Conservation (phyloP, 176 grass and related monocot species). For the Musa schizocarpa region DNA sequence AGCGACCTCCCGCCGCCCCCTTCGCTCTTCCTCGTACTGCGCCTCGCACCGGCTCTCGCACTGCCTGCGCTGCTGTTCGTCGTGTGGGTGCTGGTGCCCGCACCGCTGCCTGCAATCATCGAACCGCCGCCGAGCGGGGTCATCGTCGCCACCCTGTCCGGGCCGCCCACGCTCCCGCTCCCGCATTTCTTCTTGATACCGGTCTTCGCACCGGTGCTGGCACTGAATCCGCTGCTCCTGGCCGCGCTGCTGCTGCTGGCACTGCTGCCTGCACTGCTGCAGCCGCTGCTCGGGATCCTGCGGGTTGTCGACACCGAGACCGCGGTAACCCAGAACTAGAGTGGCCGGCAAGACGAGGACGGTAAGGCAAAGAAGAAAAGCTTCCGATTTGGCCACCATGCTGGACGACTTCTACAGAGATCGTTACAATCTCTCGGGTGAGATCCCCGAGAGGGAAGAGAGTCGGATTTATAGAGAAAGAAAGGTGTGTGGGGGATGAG, state of each 20-base stretch:
- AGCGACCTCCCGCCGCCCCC: background rate
- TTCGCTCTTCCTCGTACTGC: conserved; percentile 15
- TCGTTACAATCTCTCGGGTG: conserved; percentile 2
- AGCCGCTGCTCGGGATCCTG: conserved; percentile 9
- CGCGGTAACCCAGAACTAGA: conserved; percentile 17
- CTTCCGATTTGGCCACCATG: conserved; percentile 29
- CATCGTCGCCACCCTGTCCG: background rate
- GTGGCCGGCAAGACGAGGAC: conserved; percentile 28
- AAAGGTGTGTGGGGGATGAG: background rate
- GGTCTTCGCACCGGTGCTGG: background rate
- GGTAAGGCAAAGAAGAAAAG: conserved; percentile 26
- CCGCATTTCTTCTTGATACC: conserved; percentile 12
- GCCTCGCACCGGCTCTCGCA: conserved; percentile 17
- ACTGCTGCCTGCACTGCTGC: conserved; percentile 20
- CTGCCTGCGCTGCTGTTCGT: conserved; percentile 2
- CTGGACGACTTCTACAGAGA: background rate
- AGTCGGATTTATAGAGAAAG: conserved; percentile 25
- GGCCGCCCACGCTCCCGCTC: background rate
- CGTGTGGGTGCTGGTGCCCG: conserved; percentile 1
- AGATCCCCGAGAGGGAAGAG: conserved; percentile 9
- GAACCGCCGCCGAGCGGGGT: background rate
- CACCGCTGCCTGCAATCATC: conserved; percentile 5
- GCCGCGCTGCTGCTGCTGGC: conserved; percentile 11
- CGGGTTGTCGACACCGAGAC: background rate
- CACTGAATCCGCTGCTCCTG: background rate